These are phyloP conservation scores for Sugiyamaella paludigena DNA, from an alignment of 1,139 yeast genomes.

Conservation along the genomic window DNA sequence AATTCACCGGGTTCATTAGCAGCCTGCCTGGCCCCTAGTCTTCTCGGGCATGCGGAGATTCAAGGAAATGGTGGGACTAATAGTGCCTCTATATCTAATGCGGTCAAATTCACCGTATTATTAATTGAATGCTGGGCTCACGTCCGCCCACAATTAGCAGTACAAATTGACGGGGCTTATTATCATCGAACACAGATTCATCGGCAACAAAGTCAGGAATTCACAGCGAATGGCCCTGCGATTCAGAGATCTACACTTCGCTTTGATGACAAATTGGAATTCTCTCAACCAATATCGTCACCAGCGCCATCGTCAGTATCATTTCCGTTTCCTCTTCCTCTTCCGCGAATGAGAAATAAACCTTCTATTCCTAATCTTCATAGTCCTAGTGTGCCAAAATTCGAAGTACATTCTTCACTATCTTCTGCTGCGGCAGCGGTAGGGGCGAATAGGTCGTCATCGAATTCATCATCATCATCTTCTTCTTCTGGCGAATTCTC, in stretches of 20 bases:
- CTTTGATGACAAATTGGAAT: too few species aligned
- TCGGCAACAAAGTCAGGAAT: too few species aligned
- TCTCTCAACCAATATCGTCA: background rate
- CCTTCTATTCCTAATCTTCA: too few species aligned
- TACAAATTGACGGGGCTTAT: too few species aligned
- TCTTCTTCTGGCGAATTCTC: background rate
- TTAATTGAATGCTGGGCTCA: slow-evolving; percentile 34
- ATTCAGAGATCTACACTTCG: too few species aligned
- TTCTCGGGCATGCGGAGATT: slow-evolving; percentile 32
- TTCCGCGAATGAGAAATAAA: background rate
- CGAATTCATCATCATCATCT: background rate
- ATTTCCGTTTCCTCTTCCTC: background rate
- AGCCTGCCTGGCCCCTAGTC: slow-evolving; percentile 35
- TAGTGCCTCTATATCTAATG: slow-evolving; percentile 22
- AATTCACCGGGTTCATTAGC: slow-evolving; percentile 30
- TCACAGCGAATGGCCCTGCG: too few species aligned
- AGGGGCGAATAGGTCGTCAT: background rate
- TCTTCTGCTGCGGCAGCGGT: too few species aligned
- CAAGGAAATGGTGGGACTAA: slow-evolving; percentile 24
- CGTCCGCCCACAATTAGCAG: slow-evolving; percentile 9
- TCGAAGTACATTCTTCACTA: too few species aligned
- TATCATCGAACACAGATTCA: too few species aligned
- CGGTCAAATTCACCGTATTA: slow-evolving; percentile 29
- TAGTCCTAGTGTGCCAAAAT: too few species aligned
- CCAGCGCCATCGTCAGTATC: background rate